phyloP scores from a whole-genome alignment of 306 rosid genomes.

The Prunus dulcis region DNA sequence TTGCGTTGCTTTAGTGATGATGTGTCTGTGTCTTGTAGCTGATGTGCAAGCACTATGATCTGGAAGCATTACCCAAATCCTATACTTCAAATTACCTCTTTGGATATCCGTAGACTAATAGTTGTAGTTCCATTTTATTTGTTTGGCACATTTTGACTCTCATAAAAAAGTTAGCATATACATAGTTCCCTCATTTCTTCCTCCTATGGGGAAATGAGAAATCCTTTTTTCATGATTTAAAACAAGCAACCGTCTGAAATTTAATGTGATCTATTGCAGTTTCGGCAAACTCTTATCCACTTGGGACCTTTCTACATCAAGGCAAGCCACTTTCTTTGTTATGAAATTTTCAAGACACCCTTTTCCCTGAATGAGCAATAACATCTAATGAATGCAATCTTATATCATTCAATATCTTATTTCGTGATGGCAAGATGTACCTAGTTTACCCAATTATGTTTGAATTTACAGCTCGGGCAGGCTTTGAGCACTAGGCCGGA shows the following conservation, averaged over 20 bases:
- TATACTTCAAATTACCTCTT: neutral
- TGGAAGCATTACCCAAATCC: neutral
- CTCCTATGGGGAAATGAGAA: neutral
- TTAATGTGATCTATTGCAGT: constrained; percentile 63
- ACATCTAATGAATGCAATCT: neutral
- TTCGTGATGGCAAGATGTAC: constrained; percentile 2
- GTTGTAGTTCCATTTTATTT: neutral
- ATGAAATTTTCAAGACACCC: constrained; percentile 14
- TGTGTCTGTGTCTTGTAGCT: neutral
- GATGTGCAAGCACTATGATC: neutral
- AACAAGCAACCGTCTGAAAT: constrained; percentile 22
- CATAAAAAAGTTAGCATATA: neutral
- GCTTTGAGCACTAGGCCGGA: constrained; percentile 98
- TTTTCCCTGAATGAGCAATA: neutral
- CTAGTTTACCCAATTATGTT: constrained; percentile 20
- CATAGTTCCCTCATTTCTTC: neutral
- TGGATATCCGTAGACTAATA: neutral
- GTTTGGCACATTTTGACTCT: neutral
- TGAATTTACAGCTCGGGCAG: constrained; percentile 85
- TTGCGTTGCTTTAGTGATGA: neutral
- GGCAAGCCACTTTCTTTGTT: constrained; percentile 50
- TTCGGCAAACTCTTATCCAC: constrained; percentile 84
- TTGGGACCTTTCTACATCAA: constrained; percentile 96
- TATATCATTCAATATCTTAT: neutral
- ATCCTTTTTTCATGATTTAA: constrained; percentile 7